Evolutionary conservation across 139 green algal species (phyloP), one percentile per base, ranked within the genome.

Genomic region (Asterochloris erici): DNA sequence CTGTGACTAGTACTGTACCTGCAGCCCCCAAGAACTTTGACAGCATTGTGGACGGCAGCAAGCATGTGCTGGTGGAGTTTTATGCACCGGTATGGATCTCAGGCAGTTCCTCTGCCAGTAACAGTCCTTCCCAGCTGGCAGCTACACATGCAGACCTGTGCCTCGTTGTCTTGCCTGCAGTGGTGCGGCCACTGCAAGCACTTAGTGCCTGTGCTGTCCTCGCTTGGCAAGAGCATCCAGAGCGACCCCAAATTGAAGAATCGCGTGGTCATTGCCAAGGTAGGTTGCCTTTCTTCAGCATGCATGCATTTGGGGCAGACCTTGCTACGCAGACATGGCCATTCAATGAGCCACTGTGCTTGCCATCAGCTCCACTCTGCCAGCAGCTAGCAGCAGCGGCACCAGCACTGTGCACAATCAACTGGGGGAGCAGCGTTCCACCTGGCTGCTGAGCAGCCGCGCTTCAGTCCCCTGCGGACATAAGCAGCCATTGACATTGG

Each of bases 241-340:
- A 62, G 78, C 2, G 92, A 97, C 81, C 85, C 91, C 61, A 89
- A 85, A 81, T 88, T 97, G 10, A 92, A 87, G 63, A 87, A 78
- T 84, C 82, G 90, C 0, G 93, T 98, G 1, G 88, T 96, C 1
- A 89, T 98, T 54, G 94, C 90, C 28, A 96, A 96, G 90, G 92
- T 93, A 19, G 4, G 47, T n/a, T 26, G 29, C 21, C 19, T 21
- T 66, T 21, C 29, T 60, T 9, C 21, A 71, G 66, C 66, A 21
- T 24, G 17, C 15, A 24, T 70, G 10, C 66, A 4, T 71, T 9
- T 26, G 38, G 6, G 38, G 38, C 38, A 10, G 38, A 54, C 38
- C 38, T 54, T 54, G 38, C 38, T 54, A 54, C 4, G 38, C 38
- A 54, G 38, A 54, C 38, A 54, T 10, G 38, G 38, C 38, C 38